These are phyloP conservation scores for Aspergillus tamarii DNA, from an alignment of 2,329 filamentous ascomycete species.

Conservation along the genomic window DNA sequence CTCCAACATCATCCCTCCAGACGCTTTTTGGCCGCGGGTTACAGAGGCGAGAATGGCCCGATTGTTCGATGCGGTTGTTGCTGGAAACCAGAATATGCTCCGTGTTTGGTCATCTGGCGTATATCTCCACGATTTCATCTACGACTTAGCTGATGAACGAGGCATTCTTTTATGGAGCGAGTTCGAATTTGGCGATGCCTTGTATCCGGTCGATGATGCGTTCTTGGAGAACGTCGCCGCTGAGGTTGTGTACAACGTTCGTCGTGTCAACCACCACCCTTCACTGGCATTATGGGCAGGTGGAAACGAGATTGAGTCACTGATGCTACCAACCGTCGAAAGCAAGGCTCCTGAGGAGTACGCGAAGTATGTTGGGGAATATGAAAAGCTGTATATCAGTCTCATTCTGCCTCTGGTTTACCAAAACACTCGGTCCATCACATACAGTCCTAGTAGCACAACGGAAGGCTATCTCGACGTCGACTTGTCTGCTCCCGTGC, in stretches of 20 bases:
- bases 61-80: slow-evolving; percentile 59
- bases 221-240: slow-evolving; percentile 60
- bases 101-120: slow-evolving; percentile 64
- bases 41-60: slow-evolving; percentile 55
- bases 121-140: slow-evolving; percentile 65
- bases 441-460: slow-evolving; percentile 64
- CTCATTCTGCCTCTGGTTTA: slow-evolving; percentile 60
- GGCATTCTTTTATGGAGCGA: slow-evolving; percentile 66
- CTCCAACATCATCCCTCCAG: slow-evolving; percentile 65
- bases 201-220: slow-evolving; percentile 58
- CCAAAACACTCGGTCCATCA: slow-evolving; percentile 61
- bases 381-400: slow-evolving; percentile 62
- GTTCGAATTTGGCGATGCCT: slow-evolving; percentile 64
- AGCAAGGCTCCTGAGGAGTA: slow-evolving; percentile 50
- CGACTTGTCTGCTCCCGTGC: slow-evolving; percentile 56
- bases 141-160: slow-evolving; percentile 64
- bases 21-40: slow-evolving; percentile 65
- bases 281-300: slow-evolving; percentile 59
- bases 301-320: slow-evolving; percentile 63
- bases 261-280: slow-evolving; percentile 64
- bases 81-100: slow-evolving; percentile 67
- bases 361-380: slow-evolving; percentile 52
- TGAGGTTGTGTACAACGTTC: slow-evolving; percentile 63
- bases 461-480: slow-evolving; percentile 61
- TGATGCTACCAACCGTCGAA: slow-evolving; percentile 52